These are phyloP conservation scores for Aspergillus tubingensis DNA, from an alignment of 2,329 filamentous ascomycete genomes.

Conservation along the genomic window DNA sequence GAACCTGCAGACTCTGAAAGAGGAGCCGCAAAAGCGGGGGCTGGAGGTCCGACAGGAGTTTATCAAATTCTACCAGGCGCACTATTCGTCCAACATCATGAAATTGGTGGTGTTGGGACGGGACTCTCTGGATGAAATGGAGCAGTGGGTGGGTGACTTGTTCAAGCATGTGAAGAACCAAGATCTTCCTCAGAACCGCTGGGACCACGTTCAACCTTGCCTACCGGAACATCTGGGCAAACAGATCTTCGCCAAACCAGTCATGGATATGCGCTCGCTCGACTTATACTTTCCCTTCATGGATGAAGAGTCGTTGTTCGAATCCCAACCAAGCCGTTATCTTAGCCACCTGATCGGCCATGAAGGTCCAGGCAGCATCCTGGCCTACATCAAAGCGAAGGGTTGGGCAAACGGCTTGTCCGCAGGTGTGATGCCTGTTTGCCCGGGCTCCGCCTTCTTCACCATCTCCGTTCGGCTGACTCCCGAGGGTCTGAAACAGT, in stretches of 20 bases:
- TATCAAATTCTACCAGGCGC: conserved; percentile 83
- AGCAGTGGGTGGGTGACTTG: conserved; percentile 80
- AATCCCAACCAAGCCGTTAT: conserved; percentile 81
- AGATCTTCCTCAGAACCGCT: conserved; percentile 67
- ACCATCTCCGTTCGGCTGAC: conserved; percentile 78
- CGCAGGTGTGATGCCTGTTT: conserved; percentile 73
- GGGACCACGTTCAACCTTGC: conserved; percentile 65
- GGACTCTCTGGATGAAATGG: conserved; percentile 77
- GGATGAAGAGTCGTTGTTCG: conserved; percentile 77
- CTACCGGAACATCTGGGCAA: conserved; percentile 63
- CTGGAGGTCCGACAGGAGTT: conserved; percentile 88
- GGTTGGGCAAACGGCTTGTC: conserved; percentile 85
- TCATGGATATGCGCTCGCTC: conserved; percentile 81
- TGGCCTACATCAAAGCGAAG: conserved; percentile 85
- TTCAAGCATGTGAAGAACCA: conserved; percentile 84
- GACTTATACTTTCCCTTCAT: conserved; percentile 82
- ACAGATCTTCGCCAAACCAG: conserved; percentile 84
- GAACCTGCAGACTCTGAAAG: conserved; percentile 82
- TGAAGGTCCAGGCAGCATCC: conserved; percentile 87
- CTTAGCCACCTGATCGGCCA: conserved; percentile 88
- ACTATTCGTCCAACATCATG: conserved; percentile 93
- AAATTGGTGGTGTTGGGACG: conserved; percentile 84
- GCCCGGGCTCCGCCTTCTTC: conserved; percentile 79
- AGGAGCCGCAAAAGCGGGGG: conserved; percentile 73
- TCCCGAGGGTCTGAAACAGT: conserved; percentile 79